phyloP scores from a whole-genome alignment of 345 rosid species.

The Eucalyptus leucophloia region DNA sequence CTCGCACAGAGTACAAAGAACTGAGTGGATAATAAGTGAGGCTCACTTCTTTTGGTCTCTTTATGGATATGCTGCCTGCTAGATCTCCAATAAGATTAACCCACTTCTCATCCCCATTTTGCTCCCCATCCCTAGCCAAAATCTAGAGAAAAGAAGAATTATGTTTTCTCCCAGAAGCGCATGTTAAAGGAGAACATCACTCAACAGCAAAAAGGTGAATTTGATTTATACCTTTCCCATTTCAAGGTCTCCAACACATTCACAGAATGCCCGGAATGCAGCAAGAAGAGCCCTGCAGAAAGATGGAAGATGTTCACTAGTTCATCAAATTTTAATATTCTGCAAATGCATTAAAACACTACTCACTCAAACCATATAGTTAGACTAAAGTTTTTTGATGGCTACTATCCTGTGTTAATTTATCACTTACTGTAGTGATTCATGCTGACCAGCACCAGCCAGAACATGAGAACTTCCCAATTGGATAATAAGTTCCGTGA shows the following conservation, averaged over 20 bases:
- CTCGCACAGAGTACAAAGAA: not conserved
- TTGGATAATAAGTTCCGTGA: conserved; percentile 80
- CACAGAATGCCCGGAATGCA: conserved; percentile 94
- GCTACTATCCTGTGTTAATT: not conserved
- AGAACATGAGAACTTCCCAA: conserved; percentile 89
- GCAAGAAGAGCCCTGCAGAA: conserved; percentile 70
- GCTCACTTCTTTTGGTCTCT: conserved; percentile 94
- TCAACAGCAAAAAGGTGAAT: not conserved
- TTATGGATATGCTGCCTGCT: conserved; percentile 84
- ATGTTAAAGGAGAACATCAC: not conserved
- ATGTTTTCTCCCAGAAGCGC: not conserved
- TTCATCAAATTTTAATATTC: not conserved
- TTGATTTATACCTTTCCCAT: conserved; percentile 79
- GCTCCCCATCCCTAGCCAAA: conserved; percentile 85
- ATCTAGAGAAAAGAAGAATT: conserved; percentile 26
- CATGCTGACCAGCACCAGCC: conserved; percentile 75
- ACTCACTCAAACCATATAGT: not conserved
- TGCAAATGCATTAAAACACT: not conserved
- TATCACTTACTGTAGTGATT: conserved; percentile 56
- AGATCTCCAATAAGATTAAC: conserved; percentile 74
- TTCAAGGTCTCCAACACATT: conserved; percentile 97
- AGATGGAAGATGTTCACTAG: not conserved
- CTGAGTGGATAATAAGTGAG: not conserved
- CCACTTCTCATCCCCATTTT: conserved; percentile 86
- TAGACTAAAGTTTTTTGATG: not conserved